Evolutionary conservation across 2,329 filamentous ascomycete species (phyloP).

Genomic region (Paecilomyces niveus): DNA sequence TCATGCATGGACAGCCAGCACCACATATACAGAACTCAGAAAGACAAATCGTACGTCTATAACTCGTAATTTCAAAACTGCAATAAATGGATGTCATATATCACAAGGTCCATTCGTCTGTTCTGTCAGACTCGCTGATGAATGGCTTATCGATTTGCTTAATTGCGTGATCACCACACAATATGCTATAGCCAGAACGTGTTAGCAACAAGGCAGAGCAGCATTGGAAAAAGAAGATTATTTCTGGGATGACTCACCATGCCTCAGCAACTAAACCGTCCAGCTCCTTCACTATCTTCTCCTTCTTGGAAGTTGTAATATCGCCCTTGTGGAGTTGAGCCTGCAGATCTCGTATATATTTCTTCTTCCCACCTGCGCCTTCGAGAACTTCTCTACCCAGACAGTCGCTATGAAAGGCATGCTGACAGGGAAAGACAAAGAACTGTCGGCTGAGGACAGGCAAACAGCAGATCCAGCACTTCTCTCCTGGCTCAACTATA

Average conservation of each 20-base stretch:
- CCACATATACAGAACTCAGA: neutral
- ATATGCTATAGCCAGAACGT: slow-evolving; percentile 53
- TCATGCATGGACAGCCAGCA: neutral
- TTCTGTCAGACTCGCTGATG: slow-evolving; percentile 63
- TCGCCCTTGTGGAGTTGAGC: slow-evolving; percentile 71
- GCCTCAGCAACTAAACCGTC: slow-evolving; percentile 85
- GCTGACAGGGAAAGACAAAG: slow-evolving; percentile 97
- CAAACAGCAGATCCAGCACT: slow-evolving; percentile 80
- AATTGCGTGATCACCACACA: slow-evolving; percentile 93
- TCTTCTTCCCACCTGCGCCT: slow-evolving; percentile 68
- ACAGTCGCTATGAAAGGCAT: slow-evolving; percentile 95
- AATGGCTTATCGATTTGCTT: slow-evolving; percentile 93
- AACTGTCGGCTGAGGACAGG: slow-evolving; percentile 87
- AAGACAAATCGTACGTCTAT: neutral
- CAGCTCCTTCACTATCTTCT: slow-evolving; percentile 78
- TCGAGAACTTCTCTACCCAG: slow-evolving; percentile 79
- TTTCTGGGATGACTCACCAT: slow-evolving; percentile 56
- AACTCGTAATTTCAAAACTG: neutral
- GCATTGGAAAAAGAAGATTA: neutral
- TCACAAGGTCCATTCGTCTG: slow-evolving; percentile 71
- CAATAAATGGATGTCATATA: neutral
- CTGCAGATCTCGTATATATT: slow-evolving; percentile 79
- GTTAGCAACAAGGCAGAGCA: slow-evolving; percentile 4
- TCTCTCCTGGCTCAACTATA: slow-evolving; percentile 92
- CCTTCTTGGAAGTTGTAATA: slow-evolving; percentile 62